A percentile compares a stretch with the other conserved stretches of the same genome.
Evolutionary conservation across 2,329 filamentous ascomycete species (phyloP).

Genomic region (Magnaporthiopsis incrustans): DNA sequence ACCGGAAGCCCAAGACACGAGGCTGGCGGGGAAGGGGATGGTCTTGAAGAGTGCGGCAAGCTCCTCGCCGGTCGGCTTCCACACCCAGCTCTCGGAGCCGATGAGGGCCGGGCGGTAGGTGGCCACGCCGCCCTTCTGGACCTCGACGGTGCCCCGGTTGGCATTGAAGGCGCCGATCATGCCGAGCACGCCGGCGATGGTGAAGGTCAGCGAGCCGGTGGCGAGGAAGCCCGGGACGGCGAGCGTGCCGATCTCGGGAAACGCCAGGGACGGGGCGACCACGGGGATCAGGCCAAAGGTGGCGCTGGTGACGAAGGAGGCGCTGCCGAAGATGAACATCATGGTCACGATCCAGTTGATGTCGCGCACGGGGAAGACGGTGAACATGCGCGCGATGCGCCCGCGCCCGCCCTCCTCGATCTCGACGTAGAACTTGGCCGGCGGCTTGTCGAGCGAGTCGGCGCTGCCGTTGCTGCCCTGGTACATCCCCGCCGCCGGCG

Average conservation of each 20-base stretch:
- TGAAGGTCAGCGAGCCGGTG: neutral
- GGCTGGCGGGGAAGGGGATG: constrained; percentile 2
- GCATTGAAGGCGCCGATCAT: constrained; percentile 4
- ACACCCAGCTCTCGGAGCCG: constrained; percentile 2
- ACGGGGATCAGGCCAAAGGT: constrained; percentile 8
- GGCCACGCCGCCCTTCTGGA: constrained; percentile 2
- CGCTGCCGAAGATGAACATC: constrained; percentile 17
- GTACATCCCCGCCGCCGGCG: neutral
- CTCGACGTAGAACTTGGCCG: neutral
- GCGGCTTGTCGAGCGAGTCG: constrained; percentile 6
- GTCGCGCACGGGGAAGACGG: constrained; percentile 11
- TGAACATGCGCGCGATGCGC: constrained; percentile 12
- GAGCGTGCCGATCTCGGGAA: constrained; percentile 4
- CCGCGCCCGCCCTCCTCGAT: constrained; percentile 1
- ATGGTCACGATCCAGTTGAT: constrained; percentile 12
- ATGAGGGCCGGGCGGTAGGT: constrained; percentile 5
- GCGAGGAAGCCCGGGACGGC: neutral
- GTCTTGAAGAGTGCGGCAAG: neutral
- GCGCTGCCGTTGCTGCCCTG: neutral
- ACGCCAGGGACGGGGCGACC: constrained; percentile 4
- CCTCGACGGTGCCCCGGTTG: constrained; percentile 4
- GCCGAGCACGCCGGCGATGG: neutral
- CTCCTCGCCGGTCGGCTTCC: neutral
- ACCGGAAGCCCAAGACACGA: neutral
- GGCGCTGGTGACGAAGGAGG: constrained; percentile 10